Evolutionary conservation across 208 protist species (phyloP).

Genomic region (Sergeia podlipaevii): DNA sequence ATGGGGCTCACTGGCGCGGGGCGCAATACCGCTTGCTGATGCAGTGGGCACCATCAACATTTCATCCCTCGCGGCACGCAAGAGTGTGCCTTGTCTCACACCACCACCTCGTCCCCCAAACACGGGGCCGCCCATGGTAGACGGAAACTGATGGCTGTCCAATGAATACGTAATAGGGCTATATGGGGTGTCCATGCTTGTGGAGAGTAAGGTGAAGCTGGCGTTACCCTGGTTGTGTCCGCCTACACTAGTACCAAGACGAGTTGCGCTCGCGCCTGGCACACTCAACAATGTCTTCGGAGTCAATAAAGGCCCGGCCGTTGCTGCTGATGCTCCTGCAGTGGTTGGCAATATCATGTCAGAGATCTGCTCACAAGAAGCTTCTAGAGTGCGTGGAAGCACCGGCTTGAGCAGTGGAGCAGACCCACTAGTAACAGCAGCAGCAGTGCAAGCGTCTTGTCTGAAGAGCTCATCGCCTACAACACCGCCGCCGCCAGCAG

Average conservation of each 20-base stretch:
- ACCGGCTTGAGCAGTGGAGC: neutral
- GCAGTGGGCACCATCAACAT: too few species aligned
- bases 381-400: neutral
- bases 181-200: constrained; percentile 76
- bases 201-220: constrained; percentile 73
- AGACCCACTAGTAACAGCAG: neutral
- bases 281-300: too few species aligned
- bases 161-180: constrained; percentile 88
- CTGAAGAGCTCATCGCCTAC: constrained; percentile 3
- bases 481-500: too few species aligned
- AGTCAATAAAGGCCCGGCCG: neutral
- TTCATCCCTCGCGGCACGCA: too few species aligned
- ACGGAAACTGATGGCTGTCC: constrained; percentile 34
- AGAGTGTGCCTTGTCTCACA: too few species aligned
- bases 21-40: too few species aligned
- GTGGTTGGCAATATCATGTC: too few species aligned
- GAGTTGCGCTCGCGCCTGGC: too few species aligned
- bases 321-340: neutral
- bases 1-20: too few species aligned
- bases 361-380: neutral
- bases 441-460: neutral
- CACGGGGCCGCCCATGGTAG: constrained; percentile 6
- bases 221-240: constrained; percentile 13
- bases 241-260: neutral
- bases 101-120: too few species aligned